phyloP scores from a whole-genome alignment of 352 stramenopile species.

The Blastocystis sp. region DNA sequence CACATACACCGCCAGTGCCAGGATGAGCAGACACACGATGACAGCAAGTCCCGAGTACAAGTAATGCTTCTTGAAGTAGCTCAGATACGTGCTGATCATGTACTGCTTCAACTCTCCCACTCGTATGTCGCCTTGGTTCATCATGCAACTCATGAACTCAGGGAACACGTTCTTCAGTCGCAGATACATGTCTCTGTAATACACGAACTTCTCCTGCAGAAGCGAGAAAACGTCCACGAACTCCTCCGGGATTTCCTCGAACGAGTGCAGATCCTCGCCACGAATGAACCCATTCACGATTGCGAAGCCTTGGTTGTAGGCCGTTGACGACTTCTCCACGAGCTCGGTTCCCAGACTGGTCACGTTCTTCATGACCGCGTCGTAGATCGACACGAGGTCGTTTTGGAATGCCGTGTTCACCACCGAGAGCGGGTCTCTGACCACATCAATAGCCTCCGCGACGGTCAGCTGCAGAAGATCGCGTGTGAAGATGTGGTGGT shows the following conservation, averaged over 20 bases:
- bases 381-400: not conserved
- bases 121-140: not conserved
- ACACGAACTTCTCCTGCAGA: not conserved
- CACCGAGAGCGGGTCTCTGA: not conserved
- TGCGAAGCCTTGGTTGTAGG: not conserved
- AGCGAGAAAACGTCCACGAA: constrained; percentile 1
- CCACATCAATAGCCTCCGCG: not conserved
- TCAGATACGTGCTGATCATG: not conserved
- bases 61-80: constrained; percentile 32
- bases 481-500: constrained; percentile 5
- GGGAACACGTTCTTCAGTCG: not conserved
- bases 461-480: constrained; percentile 31
- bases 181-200: not conserved
- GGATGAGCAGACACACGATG: not conserved
- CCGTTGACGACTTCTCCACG: not conserved
- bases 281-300: not conserved
- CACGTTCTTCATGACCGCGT: not conserved
- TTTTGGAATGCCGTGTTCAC: not conserved
- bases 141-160: not conserved
- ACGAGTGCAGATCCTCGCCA: constrained; percentile 12
- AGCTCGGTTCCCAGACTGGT: not conserved
- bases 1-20: not conserved
- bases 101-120: not conserved
- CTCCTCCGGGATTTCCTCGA: constrained; percentile 22
- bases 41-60: not conserved